Evolutionary conservation across 345 rosid species (phyloP).

Genomic region (Cochlearia excelsa): DNA sequence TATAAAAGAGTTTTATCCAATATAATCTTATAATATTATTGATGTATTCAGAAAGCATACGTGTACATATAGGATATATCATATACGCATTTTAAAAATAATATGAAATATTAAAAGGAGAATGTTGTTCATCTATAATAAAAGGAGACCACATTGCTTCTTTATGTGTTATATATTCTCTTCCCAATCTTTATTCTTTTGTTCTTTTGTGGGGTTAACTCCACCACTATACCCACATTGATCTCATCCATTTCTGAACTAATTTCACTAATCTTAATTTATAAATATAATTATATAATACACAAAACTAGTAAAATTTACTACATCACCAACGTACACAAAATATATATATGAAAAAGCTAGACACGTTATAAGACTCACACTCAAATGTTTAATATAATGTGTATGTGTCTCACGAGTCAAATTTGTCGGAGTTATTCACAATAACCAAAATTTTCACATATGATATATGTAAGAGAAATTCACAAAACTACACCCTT

Average conservation of each 20-base stretch:
- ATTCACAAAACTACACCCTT: too few relatives aligned
- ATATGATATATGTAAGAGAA: too few relatives aligned
- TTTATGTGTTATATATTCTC: conserved; percentile 28
- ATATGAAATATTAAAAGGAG: neutral
- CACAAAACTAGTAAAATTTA: neutral
- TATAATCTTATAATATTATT: neutral
- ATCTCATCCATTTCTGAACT: conserved; percentile 3
- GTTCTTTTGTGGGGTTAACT: conserved; percentile 41
- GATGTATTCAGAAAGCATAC: conserved; percentile 30
- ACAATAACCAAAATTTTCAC: too few relatives aligned
- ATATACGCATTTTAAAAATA: neutral
- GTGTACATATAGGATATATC: conserved; percentile 20
- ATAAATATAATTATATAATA: too few relatives aligned
- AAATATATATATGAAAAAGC: neutral
- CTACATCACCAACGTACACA: conserved; percentile 6
- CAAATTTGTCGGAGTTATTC: too few relatives aligned
- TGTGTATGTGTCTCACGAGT: too few relatives aligned
- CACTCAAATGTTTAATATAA: too few relatives aligned
- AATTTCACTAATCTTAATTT: conserved; percentile 2
- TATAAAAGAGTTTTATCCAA: conserved; percentile 23
- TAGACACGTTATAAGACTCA: too few relatives aligned
- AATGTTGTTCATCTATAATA: conserved; percentile 26
- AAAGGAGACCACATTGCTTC: conserved; percentile 37
- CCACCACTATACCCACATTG: conserved; percentile 28
- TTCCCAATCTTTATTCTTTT: conserved; percentile 35